Evolutionary conservation across 345 rosid genomes (phyloP).

Genomic region (Noccaea caerulescens): DNA sequence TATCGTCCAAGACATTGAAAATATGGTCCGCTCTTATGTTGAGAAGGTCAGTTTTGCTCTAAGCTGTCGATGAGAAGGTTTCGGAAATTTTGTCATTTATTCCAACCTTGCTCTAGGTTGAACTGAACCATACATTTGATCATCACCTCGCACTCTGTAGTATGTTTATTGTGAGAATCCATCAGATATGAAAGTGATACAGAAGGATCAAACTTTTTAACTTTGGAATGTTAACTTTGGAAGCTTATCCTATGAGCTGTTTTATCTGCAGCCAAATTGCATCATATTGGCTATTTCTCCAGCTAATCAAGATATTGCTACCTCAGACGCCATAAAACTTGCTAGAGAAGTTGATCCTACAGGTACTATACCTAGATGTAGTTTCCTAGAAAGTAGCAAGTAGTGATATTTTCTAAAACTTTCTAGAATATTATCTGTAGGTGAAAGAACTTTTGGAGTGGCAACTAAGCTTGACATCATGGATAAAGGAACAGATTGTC

Average conservation of each 20-base stretch:
- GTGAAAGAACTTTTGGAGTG: slow-evolving; percentile 98
- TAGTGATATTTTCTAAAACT: neutral
- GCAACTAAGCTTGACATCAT: slow-evolving; percentile 96
- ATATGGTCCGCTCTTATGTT: slow-evolving; percentile 98
- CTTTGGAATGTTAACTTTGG: slow-evolving; percentile 23
- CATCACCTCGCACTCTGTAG: neutral
- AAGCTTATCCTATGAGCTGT: slow-evolving; percentile 25
- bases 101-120: slow-evolving; percentile 1
- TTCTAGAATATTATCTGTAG: slow-evolving; percentile 45
- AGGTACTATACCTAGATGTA: slow-evolving; percentile 51
- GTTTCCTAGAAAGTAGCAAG: slow-evolving; percentile 20
- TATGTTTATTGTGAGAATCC: neutral
- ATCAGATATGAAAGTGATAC: slow-evolving; percentile 15
- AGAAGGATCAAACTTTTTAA: slow-evolving; percentile 15
- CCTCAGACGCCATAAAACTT: slow-evolving; percentile 98
- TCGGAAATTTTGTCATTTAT: neutral
- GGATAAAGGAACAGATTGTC: slow-evolving; percentile 98
- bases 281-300: slow-evolving; percentile 99
- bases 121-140: slow-evolving; percentile 19
- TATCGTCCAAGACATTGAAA: slow-evolving; percentile 94
- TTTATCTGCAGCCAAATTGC: slow-evolving; percentile 84
- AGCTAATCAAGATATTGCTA: slow-evolving; percentile 99
- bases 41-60: slow-evolving; percentile 70
- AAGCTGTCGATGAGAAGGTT: slow-evolving; percentile 28
- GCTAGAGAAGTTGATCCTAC: slow-evolving; percentile 99